Evolutionary conservation across 495 filamentous ascomycete species (phyloP), one percentile per base, ranked within the genome.

Genomic region (Penicillium daleae): DNA sequence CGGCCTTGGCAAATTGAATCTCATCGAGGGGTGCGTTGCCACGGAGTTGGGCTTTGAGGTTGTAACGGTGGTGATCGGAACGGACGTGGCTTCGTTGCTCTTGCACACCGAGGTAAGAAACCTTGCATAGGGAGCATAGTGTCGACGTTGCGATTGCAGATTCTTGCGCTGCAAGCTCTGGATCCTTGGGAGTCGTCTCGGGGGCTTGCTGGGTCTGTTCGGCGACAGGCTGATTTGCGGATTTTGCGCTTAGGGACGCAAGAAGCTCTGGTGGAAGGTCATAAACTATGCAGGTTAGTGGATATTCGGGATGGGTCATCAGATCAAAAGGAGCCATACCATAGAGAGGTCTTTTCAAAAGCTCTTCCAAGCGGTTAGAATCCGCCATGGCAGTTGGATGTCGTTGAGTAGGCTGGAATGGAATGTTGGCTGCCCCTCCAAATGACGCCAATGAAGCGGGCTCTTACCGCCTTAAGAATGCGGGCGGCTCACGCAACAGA

Each of bases 11-110:
- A 59, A 98, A 98, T 48, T 97, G 90, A 12, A 67, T 66, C 60
- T 98, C 95, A 12, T 85, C 83, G 1, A 97, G 87, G 0, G 87
- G 78, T 12, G 78, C 80, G 49, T 79, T 82, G 0, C 90, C 91
- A 56, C 88, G 83, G 35, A 97, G 75, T 77, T 91, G 94, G 70
- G 91, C 92, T 74, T 97, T 97, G 52, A 97, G 72, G 71, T 99
- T 99, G 75, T 97, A 98, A 57, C 89, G 83, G 75, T 99, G 95
- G 50, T 94, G 82, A 73, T 99, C 95, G n/a, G 93, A 96, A 57
- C 89, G 88, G 27, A 90, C 86, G 78, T 99, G 95, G 56, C 84
- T 82, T 48, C 90, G 85, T 67, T 99, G 96, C 55, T 97, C 93
- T 66, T 88, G 82, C 27, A 97, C 86, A 27, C 80, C 89, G 27